These are phyloP conservation scores for Aspergillus japonicus DNA, from an alignment of 2,329 filamentous ascomycete species.

Conservation along the genomic window DNA sequence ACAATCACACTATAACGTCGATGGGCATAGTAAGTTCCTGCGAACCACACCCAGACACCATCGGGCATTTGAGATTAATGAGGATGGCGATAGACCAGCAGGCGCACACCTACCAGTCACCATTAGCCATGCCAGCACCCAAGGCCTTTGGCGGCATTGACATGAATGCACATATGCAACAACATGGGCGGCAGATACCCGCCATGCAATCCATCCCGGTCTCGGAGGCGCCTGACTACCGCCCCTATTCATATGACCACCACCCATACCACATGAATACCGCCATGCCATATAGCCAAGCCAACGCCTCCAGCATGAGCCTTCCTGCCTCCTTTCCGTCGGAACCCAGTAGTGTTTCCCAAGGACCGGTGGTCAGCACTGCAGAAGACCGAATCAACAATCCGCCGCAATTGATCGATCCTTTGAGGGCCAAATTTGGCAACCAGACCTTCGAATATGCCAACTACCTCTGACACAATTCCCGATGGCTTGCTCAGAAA, in stretches of 20 bases:
- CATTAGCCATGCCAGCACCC: constrained; percentile 28
- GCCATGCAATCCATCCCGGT: constrained; percentile 33
- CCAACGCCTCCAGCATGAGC: constrained; percentile 36
- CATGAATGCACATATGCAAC: constrained; percentile 28
- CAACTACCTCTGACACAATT: constrained; percentile 21
- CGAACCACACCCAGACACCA: neutral
- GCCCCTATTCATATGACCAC: constrained; percentile 31
- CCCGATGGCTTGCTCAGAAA: neutral
- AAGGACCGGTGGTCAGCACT: constrained; percentile 16
- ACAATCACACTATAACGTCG: constrained; percentile 30
- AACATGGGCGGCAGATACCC: constrained; percentile 29
- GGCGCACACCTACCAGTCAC: constrained; percentile 28
- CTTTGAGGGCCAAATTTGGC: constrained; percentile 29
- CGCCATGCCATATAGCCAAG: constrained; percentile 32
- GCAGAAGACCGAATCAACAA: constrained; percentile 27
- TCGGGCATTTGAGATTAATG: neutral
- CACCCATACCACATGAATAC: constrained; percentile 29
- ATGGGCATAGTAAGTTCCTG: constrained; percentile 26
- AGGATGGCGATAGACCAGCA: constrained; percentile 26
- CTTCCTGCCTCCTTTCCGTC: constrained; percentile 36
- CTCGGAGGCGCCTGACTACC: constrained; percentile 36
- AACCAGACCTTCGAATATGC: constrained; percentile 32
- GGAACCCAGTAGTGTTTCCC: constrained; percentile 24
- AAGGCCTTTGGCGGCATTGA: constrained; percentile 28
- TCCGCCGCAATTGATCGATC: constrained; percentile 24